phyloP scores from a whole-genome alignment of 352 stramenopile species.

The Phytophthora podocarpi region DNA sequence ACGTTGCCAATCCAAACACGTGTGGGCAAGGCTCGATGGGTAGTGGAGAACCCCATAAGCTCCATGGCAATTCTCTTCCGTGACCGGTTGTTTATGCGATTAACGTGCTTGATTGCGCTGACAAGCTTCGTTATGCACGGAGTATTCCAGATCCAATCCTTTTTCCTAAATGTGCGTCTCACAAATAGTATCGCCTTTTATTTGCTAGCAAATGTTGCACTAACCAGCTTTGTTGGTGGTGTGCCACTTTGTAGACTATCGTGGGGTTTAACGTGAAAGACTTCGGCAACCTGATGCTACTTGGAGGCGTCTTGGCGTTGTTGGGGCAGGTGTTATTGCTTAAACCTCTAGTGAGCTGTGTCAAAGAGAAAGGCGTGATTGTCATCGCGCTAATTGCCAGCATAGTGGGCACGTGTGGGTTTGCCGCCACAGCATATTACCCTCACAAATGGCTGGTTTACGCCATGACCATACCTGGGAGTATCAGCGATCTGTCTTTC shows the following conservation, averaged over 20 bases:
- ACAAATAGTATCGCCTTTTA: no score
- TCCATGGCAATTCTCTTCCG: conserved; percentile 73
- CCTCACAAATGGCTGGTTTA: conserved; percentile 76
- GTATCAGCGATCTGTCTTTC: conserved; percentile 70
- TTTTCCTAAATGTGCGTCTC: conserved; percentile 72
- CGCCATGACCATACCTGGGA: conserved; percentile 38
- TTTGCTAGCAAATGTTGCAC: no score
- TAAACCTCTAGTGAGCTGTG: conserved; percentile 61
- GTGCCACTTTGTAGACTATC: conserved; percentile 42
- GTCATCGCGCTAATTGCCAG: conserved; percentile 56
- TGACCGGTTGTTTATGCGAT: conserved; percentile 60
- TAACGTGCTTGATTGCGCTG: conserved; percentile 70
- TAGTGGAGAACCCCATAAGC: conserved; percentile 60
- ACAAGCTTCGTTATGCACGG: conserved; percentile 68
- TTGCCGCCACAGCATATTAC: conserved; percentile 55
- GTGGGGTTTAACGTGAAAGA: conserved; percentile 77
- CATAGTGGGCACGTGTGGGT: conserved; percentile 46
- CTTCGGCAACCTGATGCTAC: conserved; percentile 64
- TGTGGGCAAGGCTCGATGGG: conserved; percentile 28
- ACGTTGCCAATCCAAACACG: conserved; percentile 47
- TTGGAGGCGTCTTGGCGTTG: conserved; percentile 59
- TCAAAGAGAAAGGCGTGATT: conserved; percentile 76
- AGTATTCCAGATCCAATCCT: conserved; percentile 69
- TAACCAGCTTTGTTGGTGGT: no score
- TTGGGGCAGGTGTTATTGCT: conserved; percentile 66